Evolutionary conservation across 352 stramenopile species (phyloP).

Genomic region (Blastocystis sp.): DNA sequence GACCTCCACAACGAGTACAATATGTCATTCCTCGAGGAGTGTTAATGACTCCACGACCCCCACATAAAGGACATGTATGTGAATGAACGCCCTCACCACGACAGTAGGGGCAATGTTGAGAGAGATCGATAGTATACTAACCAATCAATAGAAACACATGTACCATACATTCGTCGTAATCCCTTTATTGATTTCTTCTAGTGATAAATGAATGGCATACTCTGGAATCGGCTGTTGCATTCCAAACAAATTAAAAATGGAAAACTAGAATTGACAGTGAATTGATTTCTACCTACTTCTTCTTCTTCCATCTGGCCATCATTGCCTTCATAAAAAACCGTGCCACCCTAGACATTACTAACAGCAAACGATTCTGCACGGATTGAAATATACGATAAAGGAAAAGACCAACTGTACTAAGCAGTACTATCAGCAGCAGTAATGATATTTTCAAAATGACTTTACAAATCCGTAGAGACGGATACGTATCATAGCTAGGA

Average conservation of each 20-base stretch:
- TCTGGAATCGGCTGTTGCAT: background rate
- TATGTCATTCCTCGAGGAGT: slow-evolving; percentile 8
- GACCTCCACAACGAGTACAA: background rate
- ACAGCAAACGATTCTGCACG: background rate
- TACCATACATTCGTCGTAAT: background rate
- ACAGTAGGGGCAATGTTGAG: background rate
- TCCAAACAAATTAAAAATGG: slow-evolving; percentile 33
- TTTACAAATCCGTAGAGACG: no score
- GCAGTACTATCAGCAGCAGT: background rate
- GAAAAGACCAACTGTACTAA: background rate
- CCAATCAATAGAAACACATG: background rate
- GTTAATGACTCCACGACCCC: background rate
- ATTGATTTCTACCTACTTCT: background rate
- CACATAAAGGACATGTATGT: slow-evolving; percentile 6
- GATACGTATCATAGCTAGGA: no score
- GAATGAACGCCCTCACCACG: background rate
- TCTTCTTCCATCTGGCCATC: background rate
- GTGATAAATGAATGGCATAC: background rate
- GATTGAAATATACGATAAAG: background rate
- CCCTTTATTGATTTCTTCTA: slow-evolving; percentile 46
- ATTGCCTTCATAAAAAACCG: background rate
- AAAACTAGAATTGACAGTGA: background rate
- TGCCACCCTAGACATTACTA: background rate
- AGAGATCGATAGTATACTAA: slow-evolving; percentile 8
- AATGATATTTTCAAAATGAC: no score